Base-by-base conservation (phyloP, 768 basidiomycete species). In the Calvatia gigantea region DNA sequence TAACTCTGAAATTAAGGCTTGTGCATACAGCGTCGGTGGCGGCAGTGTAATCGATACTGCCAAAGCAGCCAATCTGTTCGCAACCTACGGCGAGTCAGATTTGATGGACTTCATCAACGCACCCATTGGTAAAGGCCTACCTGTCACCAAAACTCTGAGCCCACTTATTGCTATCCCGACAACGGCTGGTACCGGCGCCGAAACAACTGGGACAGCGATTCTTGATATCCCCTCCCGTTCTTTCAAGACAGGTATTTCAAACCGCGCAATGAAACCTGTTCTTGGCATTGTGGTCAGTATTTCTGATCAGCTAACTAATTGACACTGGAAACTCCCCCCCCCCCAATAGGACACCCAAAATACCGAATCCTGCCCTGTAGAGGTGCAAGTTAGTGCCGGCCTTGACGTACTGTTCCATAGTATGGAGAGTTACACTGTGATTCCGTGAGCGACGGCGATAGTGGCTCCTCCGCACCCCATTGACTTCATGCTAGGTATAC, bases 241-340 rank as follows among this genome's bases (percentile, higher is more conserved):
- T 4, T 97, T 98, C 82, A 98, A 98, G 77, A 98, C 96, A 12
- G 96, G 96, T 41, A 98, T 98, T 61, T 89, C 96, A 0, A 94
- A 81, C 65, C 84, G 95, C 33, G 92, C 94, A 3, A 73, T 98
- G 72, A 93, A 95, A 60, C 96, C 96, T 0, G 79, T 86, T 1
- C 77, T 98, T 21, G 96, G 92, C 28, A 83, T 94, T 60, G 85
- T 86, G 28, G 77, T 78, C 69, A 48, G 73, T 67, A n/a, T 17
- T 17, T 28, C n/a, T 29, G n/a, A 3, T 29, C 15, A 43, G 6
- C 1, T 21, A 31, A 38, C 41, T 48, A 31, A 28, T 48, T 19
- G 17, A 23, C 25, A 3, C 21, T 52, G 38, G 54, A 32, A 41
- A 31, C 38, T 21, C 31, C 17, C 23, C 47, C 3, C 19, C 6